Percentiles rank a stretch among this genome's conserved stretches.
Conservation (phyloP, 2,329 filamentous ascomycete species). For the Helminthosporium solani region DNA sequence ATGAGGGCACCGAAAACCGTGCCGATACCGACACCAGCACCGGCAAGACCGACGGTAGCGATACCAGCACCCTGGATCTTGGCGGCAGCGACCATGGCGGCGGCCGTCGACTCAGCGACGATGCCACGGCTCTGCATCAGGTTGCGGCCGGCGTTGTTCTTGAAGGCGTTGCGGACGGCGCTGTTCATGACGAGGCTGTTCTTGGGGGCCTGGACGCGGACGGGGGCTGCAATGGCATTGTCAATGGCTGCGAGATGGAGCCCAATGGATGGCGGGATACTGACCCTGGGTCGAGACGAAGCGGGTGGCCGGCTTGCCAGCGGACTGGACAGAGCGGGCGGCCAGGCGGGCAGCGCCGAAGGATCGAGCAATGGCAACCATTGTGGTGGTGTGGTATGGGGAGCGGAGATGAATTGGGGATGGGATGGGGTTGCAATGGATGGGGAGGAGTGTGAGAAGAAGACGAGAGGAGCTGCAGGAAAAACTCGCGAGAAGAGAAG, state of each 20-base stretch:
- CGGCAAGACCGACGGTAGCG: constrained; percentile 87
- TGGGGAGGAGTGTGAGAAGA: constrained; percentile 29
- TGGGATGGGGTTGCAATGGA: constrained; percentile 41
- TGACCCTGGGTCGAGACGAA: constrained; percentile 37
- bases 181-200: constrained; percentile 40
- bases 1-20: constrained; percentile 90
- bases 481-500: constrained; percentile 14
- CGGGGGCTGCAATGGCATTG: constrained; percentile 31
- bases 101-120: constrained; percentile 45
- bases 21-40: constrained; percentile 94
- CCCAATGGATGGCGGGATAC: constrained; percentile 22
- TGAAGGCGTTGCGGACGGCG: constrained; percentile 44
- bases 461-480: constrained; percentile 27
- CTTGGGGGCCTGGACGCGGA: constrained; percentile 31
- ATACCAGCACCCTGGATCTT: constrained; percentile 48
- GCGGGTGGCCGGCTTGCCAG: constrained; percentile 38
- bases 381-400: constrained; percentile 34
- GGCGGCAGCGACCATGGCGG: constrained; percentile 46
- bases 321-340: constrained; percentile 43
- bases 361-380: constrained; percentile 44
- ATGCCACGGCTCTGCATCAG: constrained; percentile 45
- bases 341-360: constrained; percentile 44
- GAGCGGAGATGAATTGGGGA: constrained; percentile 43
- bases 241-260: constrained; percentile 38
- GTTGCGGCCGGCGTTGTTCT: constrained; percentile 44